A percentile compares a stretch with the other conserved stretches of the same genome.
These are phyloP conservation scores for Calonectria montana DNA, from an alignment of 2,329 filamentous ascomycete species.

Conservation along the genomic window DNA sequence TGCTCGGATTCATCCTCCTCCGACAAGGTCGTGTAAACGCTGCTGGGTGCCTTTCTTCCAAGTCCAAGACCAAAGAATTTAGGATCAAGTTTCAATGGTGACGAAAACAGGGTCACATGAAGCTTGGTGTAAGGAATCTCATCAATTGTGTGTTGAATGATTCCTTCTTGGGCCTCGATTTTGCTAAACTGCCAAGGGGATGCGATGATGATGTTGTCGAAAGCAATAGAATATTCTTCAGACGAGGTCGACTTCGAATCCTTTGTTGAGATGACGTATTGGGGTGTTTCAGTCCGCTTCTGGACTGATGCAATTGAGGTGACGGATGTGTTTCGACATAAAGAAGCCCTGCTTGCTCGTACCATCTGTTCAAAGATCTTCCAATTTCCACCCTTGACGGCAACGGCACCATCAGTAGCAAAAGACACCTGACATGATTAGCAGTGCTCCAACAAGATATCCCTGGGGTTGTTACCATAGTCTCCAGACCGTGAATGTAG, in stretches of 20 bases:
- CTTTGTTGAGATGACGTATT: constrained; percentile 60
- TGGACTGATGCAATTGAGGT: constrained; percentile 65
- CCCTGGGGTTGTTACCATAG: constrained; percentile 68
- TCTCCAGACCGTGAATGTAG: constrained; percentile 88
- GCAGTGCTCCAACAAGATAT: neutral
- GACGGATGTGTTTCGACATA: constrained; percentile 77
- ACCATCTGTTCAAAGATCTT: constrained; percentile 91
- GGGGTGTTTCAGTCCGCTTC: constrained; percentile 54
- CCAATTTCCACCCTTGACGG: constrained; percentile 90
- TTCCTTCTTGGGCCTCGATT: constrained; percentile 71
- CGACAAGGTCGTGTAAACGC: constrained; percentile 85
- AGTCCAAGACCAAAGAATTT: constrained; percentile 76
- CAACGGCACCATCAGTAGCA: constrained; percentile 85
- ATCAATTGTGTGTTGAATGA: constrained; percentile 79
- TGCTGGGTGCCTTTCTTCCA: constrained; percentile 72
- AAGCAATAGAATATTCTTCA: constrained; percentile 63
- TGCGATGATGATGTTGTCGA: constrained; percentile 86
- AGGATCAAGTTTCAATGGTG: constrained; percentile 77
- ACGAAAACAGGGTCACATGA: constrained; percentile 90
- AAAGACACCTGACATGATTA: constrained; percentile 74
- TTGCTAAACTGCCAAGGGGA: constrained; percentile 84
- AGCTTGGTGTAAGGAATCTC: constrained; percentile 86
- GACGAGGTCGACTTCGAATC: constrained; percentile 38
- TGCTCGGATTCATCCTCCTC: constrained; percentile 63
- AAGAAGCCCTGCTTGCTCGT: constrained; percentile 67